phyloP scores from a whole-genome alignment of 768 basidiomycete species.

The Russula abietina region DNA sequence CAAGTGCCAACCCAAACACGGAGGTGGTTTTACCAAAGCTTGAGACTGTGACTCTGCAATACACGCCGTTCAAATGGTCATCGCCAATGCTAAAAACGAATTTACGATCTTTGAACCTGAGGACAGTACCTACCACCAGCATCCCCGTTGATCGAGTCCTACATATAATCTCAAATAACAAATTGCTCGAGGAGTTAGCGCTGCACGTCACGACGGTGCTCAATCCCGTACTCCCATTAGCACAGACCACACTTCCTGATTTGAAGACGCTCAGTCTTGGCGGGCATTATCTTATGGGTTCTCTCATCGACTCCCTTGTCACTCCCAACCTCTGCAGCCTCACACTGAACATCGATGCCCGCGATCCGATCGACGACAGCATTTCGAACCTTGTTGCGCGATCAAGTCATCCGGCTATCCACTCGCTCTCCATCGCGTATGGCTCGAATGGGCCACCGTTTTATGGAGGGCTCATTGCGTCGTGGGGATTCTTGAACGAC shows the following conservation, averaged over 20 bases:
- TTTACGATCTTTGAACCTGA: conserved; percentile 54
- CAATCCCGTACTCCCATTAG: conserved; percentile 57
- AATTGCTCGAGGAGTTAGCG: conserved; percentile 47
- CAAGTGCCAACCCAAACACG: conserved; percentile 39
- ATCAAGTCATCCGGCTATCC: conserved; percentile 51
- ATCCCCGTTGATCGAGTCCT: conserved; percentile 64
- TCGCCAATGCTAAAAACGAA: conserved; percentile 62
- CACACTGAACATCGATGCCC: conserved; percentile 62
- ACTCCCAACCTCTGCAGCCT: conserved; percentile 55
- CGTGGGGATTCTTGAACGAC: conserved; percentile 62
- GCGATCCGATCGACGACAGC: conserved; percentile 72
- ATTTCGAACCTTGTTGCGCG: conserved; percentile 55
- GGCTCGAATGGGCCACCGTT: conserved; percentile 38
- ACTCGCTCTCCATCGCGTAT: conserved; percentile 59
- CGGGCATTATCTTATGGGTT: conserved; percentile 59
- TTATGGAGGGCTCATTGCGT: conserved; percentile 55
- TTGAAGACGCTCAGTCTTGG: conserved; percentile 54
- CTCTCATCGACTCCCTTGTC: conserved; percentile 54
- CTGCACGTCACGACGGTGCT: conserved; percentile 59
- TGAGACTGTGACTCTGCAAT: conserved; percentile 55
- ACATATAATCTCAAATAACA: conserved; percentile 56
- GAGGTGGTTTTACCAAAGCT: conserved; percentile 42
- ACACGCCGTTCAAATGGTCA: conserved; percentile 73
- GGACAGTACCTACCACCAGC: conserved; percentile 56
- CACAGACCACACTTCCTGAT: conserved; percentile 45